Percentiles rank a stretch among this genome's conserved stretches.
These are phyloP conservation scores for Apiospora pterosperma DNA, from an alignment of 2,329 filamentous ascomycete genomes.

Conservation along the genomic window DNA sequence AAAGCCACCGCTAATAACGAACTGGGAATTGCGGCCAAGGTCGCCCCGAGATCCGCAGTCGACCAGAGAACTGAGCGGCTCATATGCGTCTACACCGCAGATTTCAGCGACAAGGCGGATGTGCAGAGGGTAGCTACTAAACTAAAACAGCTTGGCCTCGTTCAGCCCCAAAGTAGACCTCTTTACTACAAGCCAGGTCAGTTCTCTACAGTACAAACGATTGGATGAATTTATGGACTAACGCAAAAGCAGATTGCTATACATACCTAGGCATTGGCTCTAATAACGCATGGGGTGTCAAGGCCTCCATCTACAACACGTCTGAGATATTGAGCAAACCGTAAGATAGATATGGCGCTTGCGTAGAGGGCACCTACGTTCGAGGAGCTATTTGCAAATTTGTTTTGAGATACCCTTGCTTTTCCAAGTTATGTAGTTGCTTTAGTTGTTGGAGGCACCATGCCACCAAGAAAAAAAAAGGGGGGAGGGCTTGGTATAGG, in stretches of 20 bases:
- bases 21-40: conserved; percentile 71
- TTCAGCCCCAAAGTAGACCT: conserved; percentile 39
- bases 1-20: conserved; percentile 64
- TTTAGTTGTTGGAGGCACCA: background rate
- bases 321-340: conserved; percentile 32
- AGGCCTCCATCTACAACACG: conserved; percentile 54
- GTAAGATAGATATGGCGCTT: background rate
- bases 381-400: background rate
- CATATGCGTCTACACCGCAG: conserved; percentile 74
- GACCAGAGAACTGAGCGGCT: conserved; percentile 48
- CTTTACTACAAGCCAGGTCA: conserved; percentile 79
- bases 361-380: background rate
- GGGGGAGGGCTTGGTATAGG: no score
- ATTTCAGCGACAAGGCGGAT: conserved; percentile 68
- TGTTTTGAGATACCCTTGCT: conserved; percentile 10
- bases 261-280: conserved; percentile 62
- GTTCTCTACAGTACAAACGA: conserved; percentile 18
- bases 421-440: background rate
- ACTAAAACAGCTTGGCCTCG: conserved; percentile 60
- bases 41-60: conserved; percentile 53
- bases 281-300: conserved; percentile 60
- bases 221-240: background rate
- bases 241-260: conserved; percentile 53
- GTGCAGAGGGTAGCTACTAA: conserved; percentile 63
- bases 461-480: no score